Evolutionary conservation across 2,329 filamentous ascomycete species (phyloP).

Genomic region (Grosmannia penicillata): DNA sequence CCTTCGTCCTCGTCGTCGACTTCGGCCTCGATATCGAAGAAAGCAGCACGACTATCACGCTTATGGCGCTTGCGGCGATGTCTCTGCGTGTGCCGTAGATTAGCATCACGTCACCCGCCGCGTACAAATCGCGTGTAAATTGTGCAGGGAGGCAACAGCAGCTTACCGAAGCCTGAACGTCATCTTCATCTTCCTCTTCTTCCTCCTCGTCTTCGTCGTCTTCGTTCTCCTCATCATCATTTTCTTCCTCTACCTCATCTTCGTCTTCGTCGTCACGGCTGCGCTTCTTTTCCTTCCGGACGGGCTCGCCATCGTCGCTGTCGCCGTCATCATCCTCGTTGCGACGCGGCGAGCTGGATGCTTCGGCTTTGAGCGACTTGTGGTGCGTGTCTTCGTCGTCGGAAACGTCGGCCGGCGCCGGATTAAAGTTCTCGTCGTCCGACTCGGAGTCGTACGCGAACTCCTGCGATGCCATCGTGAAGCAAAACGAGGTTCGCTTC

Average conservation of each 20-base stretch:
- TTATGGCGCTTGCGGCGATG: conserved; percentile 71
- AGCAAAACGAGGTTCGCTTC: neutral
- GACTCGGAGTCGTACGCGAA: conserved; percentile 43
- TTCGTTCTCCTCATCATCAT: conserved; percentile 21
- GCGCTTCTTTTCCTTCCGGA: conserved; percentile 12
- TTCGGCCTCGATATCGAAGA: conserved; percentile 96
- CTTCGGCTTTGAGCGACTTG: conserved; percentile 16
- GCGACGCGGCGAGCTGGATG: conserved; percentile 8
- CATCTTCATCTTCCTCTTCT: conserved; percentile 27
- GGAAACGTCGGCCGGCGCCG: conserved; percentile 56
- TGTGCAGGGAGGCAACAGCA: neutral
- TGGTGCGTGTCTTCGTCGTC: conserved; percentile 45
- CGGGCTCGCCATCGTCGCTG: conserved; percentile 22
- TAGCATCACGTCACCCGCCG: neutral
- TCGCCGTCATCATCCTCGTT: conserved; percentile 20
- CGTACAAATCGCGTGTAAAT: neutral
- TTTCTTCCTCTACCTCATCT: conserved; percentile 8
- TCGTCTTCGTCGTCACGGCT: conserved; percentile 14
- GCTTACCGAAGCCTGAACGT: conserved; percentile 28
- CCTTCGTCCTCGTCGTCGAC: conserved; percentile 89
- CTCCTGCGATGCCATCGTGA: conserved; percentile 6
- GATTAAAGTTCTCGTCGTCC: conserved; percentile 84
- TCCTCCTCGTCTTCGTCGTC: conserved; percentile 22
- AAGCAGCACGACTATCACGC: conserved; percentile 57
- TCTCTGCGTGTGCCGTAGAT: conserved; percentile 22